Percentiles rank a stretch among this genome's conserved stretches.
phyloP scores from a whole-genome alignment of 2,329 filamentous ascomycete genomes.

The Epichloe typhina region DNA sequence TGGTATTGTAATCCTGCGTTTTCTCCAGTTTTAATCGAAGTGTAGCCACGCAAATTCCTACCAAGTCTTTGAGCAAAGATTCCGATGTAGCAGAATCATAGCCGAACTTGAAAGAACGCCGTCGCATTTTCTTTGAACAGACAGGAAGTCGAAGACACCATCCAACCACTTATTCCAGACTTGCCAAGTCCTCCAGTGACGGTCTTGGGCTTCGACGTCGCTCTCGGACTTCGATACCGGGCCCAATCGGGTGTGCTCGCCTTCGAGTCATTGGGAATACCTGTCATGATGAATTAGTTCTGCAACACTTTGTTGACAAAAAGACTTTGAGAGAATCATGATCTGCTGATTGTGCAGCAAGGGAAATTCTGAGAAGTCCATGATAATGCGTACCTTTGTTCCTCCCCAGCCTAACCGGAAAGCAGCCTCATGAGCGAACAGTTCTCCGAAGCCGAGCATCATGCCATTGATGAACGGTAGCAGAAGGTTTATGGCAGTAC shows the following conservation, averaged over 20 bases:
- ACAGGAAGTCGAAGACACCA: neutral
- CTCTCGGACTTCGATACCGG: conserved; percentile 69
- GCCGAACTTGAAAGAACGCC: neutral
- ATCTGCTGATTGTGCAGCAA: neutral
- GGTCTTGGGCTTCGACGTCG: conserved; percentile 43
- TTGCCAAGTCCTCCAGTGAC: conserved; percentile 52
- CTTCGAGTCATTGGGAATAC: conserved; percentile 48
- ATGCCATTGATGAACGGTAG: conserved; percentile 93
- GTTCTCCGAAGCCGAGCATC: conserved; percentile 94
- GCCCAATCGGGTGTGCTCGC: conserved; percentile 55
- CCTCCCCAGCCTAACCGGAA: conserved; percentile 87
- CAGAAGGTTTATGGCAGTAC: conserved; percentile 89
- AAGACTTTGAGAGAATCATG: neutral
- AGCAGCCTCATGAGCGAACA: conserved; percentile 91
- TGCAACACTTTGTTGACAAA: neutral
- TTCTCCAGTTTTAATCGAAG: too few relatives aligned
- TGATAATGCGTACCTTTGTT: conserved; percentile 55
- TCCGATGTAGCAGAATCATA: too few relatives aligned
- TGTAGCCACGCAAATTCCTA: too few relatives aligned
- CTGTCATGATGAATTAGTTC: conserved; percentile 21
- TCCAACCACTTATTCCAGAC: conserved; percentile 46
- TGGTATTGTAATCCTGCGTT: too few relatives aligned
- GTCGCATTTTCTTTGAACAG: neutral
- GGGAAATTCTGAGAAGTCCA: neutral
- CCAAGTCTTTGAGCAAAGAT: too few relatives aligned